Base-by-base conservation (phyloP, 2,329 filamentous ascomycete species). In the Fusarium nelsonii region DNA sequence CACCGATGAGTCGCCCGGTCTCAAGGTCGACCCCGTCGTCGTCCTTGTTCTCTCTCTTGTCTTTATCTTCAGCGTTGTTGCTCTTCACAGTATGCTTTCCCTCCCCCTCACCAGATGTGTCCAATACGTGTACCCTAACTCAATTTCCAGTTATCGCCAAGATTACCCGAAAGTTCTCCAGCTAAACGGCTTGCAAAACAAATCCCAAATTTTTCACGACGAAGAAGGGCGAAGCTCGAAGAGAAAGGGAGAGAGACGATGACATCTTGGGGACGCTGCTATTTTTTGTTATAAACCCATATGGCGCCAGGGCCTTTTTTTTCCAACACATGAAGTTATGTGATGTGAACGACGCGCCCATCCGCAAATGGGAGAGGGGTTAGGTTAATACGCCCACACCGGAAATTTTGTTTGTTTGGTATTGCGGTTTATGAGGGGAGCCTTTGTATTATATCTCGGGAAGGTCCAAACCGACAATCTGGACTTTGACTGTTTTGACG, bases 31-130 rank as follows among this genome's bases (percentile, higher is more conserved):
- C 81, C 96, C 96, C 23, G 96, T 99, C 63, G 94, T 99, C 72
- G 95, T 99, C 70, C 88, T 99, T 78, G 96, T 97, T 73, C 87
- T 99, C 75, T 97, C 93, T 77, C 89, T 99, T 76, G 96, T 97
- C 68, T 99, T 99, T 83, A 99, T 99, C 82, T 97, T 99, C 85
- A 96, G 92, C 78, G 96, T 99, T 78, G 96, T 99, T 77, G 94
- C 94, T 74, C 87, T 99, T 78, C 96, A 99, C 84, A 94, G 96
- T 98, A 90, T 75, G 93, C 11, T 18, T 86, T 26, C 30, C 28
- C 28, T 23, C 33, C 23, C 14, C 4, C 28, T 36, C 40, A 7
- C 15, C 41, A 2, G 4, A 32, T 16, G 12, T 14, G n/a, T 48
- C 34, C 14, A 45, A 15, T 18, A 8, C 16, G 12, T 32, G 70